Base-by-base conservation (phyloP, 192 early-diverging fungal species). In the Chytriomyces confervae region DNA sequence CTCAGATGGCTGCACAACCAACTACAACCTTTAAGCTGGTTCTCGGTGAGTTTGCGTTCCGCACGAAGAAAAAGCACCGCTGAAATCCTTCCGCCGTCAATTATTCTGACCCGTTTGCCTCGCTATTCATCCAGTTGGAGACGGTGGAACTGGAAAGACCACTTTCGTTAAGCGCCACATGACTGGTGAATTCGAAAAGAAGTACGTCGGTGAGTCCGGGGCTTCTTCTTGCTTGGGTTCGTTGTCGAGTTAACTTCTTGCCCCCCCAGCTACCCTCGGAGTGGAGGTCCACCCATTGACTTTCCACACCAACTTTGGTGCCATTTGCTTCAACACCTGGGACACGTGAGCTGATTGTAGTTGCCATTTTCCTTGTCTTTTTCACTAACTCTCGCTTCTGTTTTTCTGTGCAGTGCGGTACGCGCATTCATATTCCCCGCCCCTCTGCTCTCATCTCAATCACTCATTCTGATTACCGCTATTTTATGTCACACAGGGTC, bases 101-200 rank as follows among this genome's bases (percentile, higher is more conserved):
- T 18, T 61, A n/a, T 61, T 61, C 57, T 61, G 57, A 18, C 16
- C 1, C 18, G 57, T 23, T 61, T 61, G 18, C 23, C 57, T 61
- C 57, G 23, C 23, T 61, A n/a, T n/a, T 61, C 57, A 61, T n/a
- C 16, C 69, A 87, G 96, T 98, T 82, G 96, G 97, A 73, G 96
- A 97, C 80, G 95, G 96, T 84, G 97, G 96, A 82, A 97, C 97
- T 27, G 97, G 97, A 78, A 99, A 99, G 90, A 98, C 97, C 72
- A 98, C 97, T 74, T 99, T 99, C 81, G 96, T 99, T 79, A 99
- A 98, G 92, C 96, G 97, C 79, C 97, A 99, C 80, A 92, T 94
- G 85, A 95, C 95, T 69, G 97, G 97, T 82, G 97, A 98, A 91
- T 99, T 97, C 79, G 97, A 99, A 86, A 98, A 99, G 95, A 97